Evolutionary conservation across 352 stramenopile genomes (phyloP), one percentile per base, ranked within the genome.

Genomic region (Phytophthora crassamura): DNA sequence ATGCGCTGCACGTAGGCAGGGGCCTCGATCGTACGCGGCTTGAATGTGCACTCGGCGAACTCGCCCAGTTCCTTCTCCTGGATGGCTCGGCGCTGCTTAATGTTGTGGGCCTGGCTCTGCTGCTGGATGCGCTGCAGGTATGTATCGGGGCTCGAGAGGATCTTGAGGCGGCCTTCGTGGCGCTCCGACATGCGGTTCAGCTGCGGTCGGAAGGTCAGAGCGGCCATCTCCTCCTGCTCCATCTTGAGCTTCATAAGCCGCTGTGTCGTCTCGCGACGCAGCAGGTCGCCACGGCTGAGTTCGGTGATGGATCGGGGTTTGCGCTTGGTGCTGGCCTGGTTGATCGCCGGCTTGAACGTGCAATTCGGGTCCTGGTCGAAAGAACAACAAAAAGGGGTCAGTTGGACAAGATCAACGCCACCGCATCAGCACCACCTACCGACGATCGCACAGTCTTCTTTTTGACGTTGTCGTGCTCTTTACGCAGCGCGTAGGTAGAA

Each of bases 201-300:
- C 54, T 86, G 80, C 22, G 88, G 88, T 4, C 80, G 79, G 55
- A 96, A 96, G 7, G 88, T 96, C 20, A 96, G 59, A 3, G 80
- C 69, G 12, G 78, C 75, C 86, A 95, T 92, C 47, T 96, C 88
- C 32, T 93, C 77, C 64, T 96, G 88, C 72, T 94, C 88, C 84
- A 93, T 91, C 55, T 92, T 90, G 22, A 95, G 68, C 62, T 94
- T 94, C 84, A 94, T 92, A 4, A 95, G 55, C 3, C 86, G 72
- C 55, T 94, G 82, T 7, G 78, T 82, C 7, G 87, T 95, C 57
- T 95, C 87, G 11, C 84, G 76, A 12, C 85, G 83, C 28, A 95
- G 57, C 34, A 93, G 45, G 32, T 95, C 88, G 1, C 84, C 88
- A 8, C 88, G 81, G 64, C 86, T 93, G 14, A 95, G 72, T 45